Evolutionary conservation across 2,329 filamentous ascomycete species (phyloP).

Genomic region (Amauroascus niger): DNA sequence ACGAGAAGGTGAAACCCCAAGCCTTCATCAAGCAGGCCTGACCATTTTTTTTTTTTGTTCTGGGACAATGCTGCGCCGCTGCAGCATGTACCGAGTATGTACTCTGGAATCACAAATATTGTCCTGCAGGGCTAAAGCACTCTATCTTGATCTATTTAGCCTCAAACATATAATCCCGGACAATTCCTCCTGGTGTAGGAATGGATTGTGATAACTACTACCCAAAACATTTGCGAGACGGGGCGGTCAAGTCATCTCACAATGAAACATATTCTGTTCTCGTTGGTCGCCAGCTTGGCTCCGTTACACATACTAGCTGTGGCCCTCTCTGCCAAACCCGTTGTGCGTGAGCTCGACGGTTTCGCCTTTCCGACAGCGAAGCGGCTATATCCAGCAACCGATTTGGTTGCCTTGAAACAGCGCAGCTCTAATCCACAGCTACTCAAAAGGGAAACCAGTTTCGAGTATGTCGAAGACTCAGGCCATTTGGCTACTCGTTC

Average conservation of each 20-base stretch:
- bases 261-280: not conserved
- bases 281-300: not conserved
- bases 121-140: too few relatives aligned
- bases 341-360: not conserved
- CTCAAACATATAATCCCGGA: not conserved
- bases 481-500: not conserved
- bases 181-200: not conserved
- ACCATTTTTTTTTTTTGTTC: too few relatives aligned
- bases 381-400: slow-evolving; percentile 7
- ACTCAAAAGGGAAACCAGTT: slow-evolving; percentile 4
- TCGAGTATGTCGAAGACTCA: slow-evolving; percentile 12
- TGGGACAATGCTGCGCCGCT: too few relatives aligned
- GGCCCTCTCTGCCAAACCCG: not conserved
- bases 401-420: not conserved
- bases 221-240: not conserved
- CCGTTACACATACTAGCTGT: not conserved
- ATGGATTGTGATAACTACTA: not conserved
- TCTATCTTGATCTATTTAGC: not conserved
- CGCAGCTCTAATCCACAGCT: not conserved
- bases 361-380: not conserved
- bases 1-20: too few relatives aligned
- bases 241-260: not conserved
- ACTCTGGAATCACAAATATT: too few relatives aligned
- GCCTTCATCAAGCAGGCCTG: too few relatives aligned
- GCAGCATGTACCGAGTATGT: too few relatives aligned